Evolutionary conservation across 2,329 filamentous ascomycete genomes (phyloP).

Genomic region (Ustilaginoidea virens): DNA sequence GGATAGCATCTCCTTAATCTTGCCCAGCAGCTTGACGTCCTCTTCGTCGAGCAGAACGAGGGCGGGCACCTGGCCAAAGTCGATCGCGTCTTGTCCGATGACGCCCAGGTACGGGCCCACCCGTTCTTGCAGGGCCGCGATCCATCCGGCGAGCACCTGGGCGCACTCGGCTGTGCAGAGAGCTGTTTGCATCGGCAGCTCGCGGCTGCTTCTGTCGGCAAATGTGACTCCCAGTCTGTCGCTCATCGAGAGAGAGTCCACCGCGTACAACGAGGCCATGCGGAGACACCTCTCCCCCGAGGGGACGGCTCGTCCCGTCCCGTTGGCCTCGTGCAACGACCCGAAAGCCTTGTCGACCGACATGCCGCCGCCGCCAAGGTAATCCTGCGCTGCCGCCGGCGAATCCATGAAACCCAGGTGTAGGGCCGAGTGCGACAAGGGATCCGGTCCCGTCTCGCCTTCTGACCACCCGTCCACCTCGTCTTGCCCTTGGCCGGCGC

Average conservation of each 20-base stretch:
- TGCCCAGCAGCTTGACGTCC: slow-evolving; percentile 70
- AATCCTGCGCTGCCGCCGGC: slow-evolving; percentile 29
- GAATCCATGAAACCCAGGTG: slow-evolving; percentile 34
- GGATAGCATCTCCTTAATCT: slow-evolving; percentile 64
- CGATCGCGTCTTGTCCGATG: slow-evolving; percentile 67
- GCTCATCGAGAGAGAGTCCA: slow-evolving; percentile 78
- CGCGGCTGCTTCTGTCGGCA: slow-evolving; percentile 66
- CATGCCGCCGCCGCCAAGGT: slow-evolving; percentile 34
- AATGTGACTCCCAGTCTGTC: slow-evolving; percentile 77
- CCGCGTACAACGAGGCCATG: slow-evolving; percentile 90
- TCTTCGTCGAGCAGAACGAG: slow-evolving; percentile 88
- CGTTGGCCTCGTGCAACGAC: slow-evolving; percentile 4
- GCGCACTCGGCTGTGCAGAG: slow-evolving; percentile 91
- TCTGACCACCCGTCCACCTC: too few relatives aligned
- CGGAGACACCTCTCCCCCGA: slow-evolving; percentile 76
- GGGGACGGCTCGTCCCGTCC: slow-evolving; percentile 33
- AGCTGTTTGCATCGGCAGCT: slow-evolving; percentile 78
- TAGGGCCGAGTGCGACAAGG: slow-evolving; percentile 29
- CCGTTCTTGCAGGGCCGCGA: slow-evolving; percentile 81
- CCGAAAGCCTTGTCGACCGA: slow-evolving; percentile 7
- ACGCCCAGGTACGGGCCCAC: slow-evolving; percentile 83
- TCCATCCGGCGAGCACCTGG: slow-evolving; percentile 88
- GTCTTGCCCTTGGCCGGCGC: slow-evolving; percentile 60
- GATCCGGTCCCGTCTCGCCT: slow-evolving; percentile 29
- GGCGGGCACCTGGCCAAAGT: slow-evolving; percentile 64